These are phyloP conservation scores for Kluyveromyces lactis DNA, from an alignment of 805 yeast genomes.

Conservation along the genomic window DNA sequence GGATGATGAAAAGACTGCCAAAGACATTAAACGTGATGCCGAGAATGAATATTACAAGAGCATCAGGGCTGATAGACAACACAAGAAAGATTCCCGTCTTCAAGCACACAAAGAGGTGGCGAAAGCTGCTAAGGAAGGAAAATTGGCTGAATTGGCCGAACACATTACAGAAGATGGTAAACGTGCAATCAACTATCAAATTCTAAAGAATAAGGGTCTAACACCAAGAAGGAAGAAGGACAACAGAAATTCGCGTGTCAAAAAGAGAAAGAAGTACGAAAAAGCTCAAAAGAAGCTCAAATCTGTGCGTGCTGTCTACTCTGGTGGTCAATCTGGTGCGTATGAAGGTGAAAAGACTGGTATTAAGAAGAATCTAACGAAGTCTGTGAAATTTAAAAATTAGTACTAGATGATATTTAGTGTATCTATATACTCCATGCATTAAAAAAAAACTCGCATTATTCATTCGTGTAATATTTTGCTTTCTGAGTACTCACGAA, in stretches of 20 bases:
- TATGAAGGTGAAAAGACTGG: slow-evolving; percentile 95
- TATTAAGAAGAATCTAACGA: slow-evolving; percentile 89
- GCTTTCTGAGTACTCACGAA: no score
- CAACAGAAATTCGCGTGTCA: slow-evolving; percentile 90
- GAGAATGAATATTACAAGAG: slow-evolving; percentile 53
- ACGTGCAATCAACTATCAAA: slow-evolving; percentile 92
- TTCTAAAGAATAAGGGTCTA: slow-evolving; percentile 91
- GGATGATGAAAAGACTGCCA: slow-evolving; percentile 39
- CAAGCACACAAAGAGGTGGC: slow-evolving; percentile 64
- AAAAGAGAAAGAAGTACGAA: slow-evolving; percentile 96
- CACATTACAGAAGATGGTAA: slow-evolving; percentile 69
- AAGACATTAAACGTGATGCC: slow-evolving; percentile 35
- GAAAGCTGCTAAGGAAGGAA: slow-evolving; percentile 78
- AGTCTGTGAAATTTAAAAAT: slow-evolving; percentile 62
- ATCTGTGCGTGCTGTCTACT: slow-evolving; percentile 84
- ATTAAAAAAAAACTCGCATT: background rate
- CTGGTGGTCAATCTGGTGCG: slow-evolving; percentile 58
- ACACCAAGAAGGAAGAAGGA: slow-evolving; percentile 91
- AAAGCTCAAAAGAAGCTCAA: slow-evolving; percentile 88
- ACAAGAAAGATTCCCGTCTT: slow-evolving; percentile 46
- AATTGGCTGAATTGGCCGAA: slow-evolving; percentile 61
- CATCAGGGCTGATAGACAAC: slow-evolving; percentile 39
- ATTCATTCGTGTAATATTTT: no score
- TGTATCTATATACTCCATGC: background rate
- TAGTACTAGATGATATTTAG: slow-evolving; percentile 3